Conservation (phyloP, 1,284 basidiomycete genomes). For the Gomphus bonarii region DNA sequence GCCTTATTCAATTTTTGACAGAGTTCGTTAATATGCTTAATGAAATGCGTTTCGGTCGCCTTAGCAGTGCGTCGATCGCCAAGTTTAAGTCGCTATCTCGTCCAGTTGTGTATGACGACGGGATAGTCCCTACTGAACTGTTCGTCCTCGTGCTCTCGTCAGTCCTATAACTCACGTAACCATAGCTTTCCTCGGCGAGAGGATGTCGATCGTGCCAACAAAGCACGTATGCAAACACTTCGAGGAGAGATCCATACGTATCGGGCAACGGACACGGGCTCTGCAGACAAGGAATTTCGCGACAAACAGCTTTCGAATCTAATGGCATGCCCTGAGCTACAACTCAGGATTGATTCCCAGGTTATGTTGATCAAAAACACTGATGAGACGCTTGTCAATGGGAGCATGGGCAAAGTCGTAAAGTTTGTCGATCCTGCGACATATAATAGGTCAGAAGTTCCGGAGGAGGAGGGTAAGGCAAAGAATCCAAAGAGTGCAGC, state of each 20-base stretch:
- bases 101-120: conserved; percentile 52
- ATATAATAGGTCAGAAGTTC: conserved; percentile 21
- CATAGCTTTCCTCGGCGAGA: conserved; percentile 47
- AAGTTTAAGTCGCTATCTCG: conserved; percentile 57
- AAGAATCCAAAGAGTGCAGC: conserved; percentile 24
- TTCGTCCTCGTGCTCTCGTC: conserved; percentile 6
- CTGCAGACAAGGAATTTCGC: conserved; percentile 29
- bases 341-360: conserved; percentile 56
- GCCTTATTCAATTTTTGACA: conserved; percentile 18
- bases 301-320: conserved; percentile 64
- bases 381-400: conserved; percentile 74
- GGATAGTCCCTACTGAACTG: conserved; percentile 73
- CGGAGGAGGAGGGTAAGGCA: conserved; percentile 21
- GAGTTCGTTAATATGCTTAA: conserved; percentile 86
- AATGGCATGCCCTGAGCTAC: conserved; percentile 55
- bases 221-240: conserved; percentile 39
- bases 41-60: conserved; percentile 77
- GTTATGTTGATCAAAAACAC: conserved; percentile 77
- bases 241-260: conserved; percentile 36
- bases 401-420: conserved; percentile 68
- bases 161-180: not conserved
- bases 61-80: conserved; percentile 44
- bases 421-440: conserved; percentile 39
- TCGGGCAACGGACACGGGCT: conserved; percentile 45
- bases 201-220: conserved; percentile 64